Base-by-base conservation (phyloP, 768 basidiomycete species). In the Leucocoprinus leucothites region DNA sequence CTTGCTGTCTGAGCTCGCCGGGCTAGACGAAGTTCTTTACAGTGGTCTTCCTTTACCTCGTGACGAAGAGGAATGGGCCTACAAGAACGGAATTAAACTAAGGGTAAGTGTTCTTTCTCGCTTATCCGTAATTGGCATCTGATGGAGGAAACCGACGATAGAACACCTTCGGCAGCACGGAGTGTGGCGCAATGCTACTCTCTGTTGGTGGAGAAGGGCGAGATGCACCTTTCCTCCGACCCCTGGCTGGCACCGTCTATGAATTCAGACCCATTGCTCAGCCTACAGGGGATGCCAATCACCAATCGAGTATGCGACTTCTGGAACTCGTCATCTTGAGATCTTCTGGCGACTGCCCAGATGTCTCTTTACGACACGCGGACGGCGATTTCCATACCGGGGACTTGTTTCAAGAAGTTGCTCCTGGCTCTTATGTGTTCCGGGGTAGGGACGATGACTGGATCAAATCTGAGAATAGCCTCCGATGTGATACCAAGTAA, bases 111-210 rank as follows among this genome's bases (percentile, higher is more conserved):
- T 9, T 28, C 40, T 40, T 47, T 13, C 25, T 54, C 35, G 35
- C 35, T 48, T 35, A 28, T 31, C 35, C 26, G 13, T 48, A 24
- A 48, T 31, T 40, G 34, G 21, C 13, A 31, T 40, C 53, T 48
- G 45, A 47, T 54, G 5, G 13, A 47, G 26, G 7, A 34, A n/a
- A 16, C 25, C 34, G 43, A 54, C 34, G 28, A 43, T 48, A 88
- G 84, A 91, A 89, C 64, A 73, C 87, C 8, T 91, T 91, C 64
- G 90, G 89, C 13, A 89, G 82, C 67, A 92, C 89, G 0, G 89
- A 92, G 73, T 80, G 86, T 57, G 88, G 87, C 41, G 85, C 80
- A 0, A 86, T 87, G 77, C 71, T 92, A 48, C 65, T 83, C 21
- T 85, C 87, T 31, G 22, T 48, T 48, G 84, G 82, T 36, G 80